These are phyloP conservation scores for Stipa capillata DNA, from an alignment of 176 grass and related monocot genomes.

Conservation along the genomic window DNA sequence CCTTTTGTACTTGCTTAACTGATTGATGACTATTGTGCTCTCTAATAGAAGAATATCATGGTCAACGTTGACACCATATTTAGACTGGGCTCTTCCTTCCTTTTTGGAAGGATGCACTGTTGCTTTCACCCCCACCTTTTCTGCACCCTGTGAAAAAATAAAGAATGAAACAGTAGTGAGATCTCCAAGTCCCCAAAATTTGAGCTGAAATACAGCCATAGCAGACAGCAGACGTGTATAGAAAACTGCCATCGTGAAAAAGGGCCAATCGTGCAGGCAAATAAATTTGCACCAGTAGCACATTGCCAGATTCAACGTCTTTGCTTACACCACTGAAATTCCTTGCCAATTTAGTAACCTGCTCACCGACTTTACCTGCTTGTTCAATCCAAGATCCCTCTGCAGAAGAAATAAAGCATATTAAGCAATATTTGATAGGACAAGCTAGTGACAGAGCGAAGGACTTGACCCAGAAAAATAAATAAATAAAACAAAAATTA, in stretches of 20 bases:
- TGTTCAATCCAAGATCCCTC: slow-evolving; percentile 73
- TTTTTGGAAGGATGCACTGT: slow-evolving; percentile 1
- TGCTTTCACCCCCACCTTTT: slow-evolving; percentile 24
- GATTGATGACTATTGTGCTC: slow-evolving; percentile 24
- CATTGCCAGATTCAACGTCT: slow-evolving; percentile 62
- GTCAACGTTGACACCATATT: slow-evolving; percentile 29
- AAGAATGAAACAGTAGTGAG: not conserved
- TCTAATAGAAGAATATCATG: slow-evolving; percentile 43
- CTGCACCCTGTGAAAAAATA: slow-evolving; percentile 35
- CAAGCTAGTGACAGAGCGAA: not conserved
- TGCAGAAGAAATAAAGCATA: slow-evolving; percentile 23
- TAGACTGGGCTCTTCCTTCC: slow-evolving; percentile 19
- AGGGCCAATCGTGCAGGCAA: not conserved
- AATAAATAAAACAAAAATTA: no score
- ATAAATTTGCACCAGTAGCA: slow-evolving; percentile 30
- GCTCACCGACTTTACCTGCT: slow-evolving; percentile 60
- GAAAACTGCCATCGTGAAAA: not conserved
- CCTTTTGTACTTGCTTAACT: slow-evolving; percentile 29
- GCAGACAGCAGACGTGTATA: not conserved
- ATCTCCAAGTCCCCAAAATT: not conserved
- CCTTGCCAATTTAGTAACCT: slow-evolving; percentile 73
- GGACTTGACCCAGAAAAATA: not conserved
- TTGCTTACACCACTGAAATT: slow-evolving; percentile 44
- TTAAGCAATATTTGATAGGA: not conserved
- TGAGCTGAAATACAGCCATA: not conserved